Evolutionary conservation across 2,329 filamentous ascomycete genomes (phyloP).

Genomic region (Colletotrichum liriopes): DNA sequence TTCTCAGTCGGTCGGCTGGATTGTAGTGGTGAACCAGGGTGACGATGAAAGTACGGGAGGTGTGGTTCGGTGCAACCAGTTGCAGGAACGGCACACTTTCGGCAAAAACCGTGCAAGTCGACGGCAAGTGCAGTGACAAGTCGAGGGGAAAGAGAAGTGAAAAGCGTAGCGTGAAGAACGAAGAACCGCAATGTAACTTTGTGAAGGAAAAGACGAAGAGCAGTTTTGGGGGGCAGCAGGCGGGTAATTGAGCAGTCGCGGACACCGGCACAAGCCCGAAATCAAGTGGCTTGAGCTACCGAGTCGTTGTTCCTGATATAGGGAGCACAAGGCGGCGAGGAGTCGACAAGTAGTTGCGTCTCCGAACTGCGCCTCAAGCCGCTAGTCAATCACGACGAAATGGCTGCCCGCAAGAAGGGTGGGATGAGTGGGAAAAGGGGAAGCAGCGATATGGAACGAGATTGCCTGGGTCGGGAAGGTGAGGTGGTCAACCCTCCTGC

Average conservation of each 20-base stretch:
- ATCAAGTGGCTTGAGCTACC: conserved; percentile 36
- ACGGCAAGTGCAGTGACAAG: background rate
- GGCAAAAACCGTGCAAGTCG: background rate
- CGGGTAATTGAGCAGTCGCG: conserved; percentile 10
- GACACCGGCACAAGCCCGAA: conserved; percentile 21
- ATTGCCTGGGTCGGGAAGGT: background rate
- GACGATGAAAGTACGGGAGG: conserved; percentile 3
- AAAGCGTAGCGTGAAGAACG: background rate
- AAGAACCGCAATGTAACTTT: conserved; percentile 15
- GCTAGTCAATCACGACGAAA: conserved; percentile 24
- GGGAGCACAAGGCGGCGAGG: conserved; percentile 18
- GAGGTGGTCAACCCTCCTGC: background rate
- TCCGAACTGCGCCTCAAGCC: conserved; percentile 35
- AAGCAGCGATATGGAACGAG: conserved; percentile 13
- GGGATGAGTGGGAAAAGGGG: background rate
- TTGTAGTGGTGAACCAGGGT: background rate
- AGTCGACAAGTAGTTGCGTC: conserved; percentile 29
- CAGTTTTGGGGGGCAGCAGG: background rate
- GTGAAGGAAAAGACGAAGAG: conserved; percentile 14
- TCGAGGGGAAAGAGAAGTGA: background rate
- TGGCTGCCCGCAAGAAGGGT: conserved; percentile 9
- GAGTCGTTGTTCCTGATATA: conserved; percentile 28
- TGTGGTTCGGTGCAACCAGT: conserved; percentile 37
- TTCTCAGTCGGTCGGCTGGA: background rate
- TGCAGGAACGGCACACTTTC: conserved; percentile 31